Conservation (phyloP, 2,329 filamentous ascomycete species). For the Anthostomella pinea region DNA sequence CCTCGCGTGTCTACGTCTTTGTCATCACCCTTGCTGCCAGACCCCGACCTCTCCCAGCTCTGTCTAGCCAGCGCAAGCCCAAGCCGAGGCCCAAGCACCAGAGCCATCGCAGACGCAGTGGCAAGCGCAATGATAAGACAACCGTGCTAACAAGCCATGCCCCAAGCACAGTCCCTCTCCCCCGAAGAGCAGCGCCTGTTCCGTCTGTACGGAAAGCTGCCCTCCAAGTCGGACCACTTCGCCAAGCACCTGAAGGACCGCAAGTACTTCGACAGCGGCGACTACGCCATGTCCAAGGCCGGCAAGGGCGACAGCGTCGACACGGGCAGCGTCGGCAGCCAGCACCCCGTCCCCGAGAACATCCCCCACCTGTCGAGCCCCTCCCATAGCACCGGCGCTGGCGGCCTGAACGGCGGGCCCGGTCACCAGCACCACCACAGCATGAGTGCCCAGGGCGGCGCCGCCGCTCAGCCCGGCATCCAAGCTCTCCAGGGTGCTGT, state of each 20-base stretch:
- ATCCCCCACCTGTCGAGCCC: constrained; percentile 84
- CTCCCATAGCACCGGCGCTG: constrained; percentile 38
- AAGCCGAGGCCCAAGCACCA: not conserved
- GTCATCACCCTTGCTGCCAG: not conserved
- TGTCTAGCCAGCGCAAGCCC: not conserved
- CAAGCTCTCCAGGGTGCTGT: too few relatives aligned
- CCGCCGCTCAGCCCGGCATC: constrained; percentile 43
- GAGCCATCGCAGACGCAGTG: not conserved
- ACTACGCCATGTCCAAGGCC: constrained; percentile 95
- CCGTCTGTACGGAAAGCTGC: constrained; percentile 95
- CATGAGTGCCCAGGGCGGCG: constrained; percentile 36
- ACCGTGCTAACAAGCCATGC: too few relatives aligned
- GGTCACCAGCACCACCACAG: constrained; percentile 32
- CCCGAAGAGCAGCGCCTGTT: constrained; percentile 96
- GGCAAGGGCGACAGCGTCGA: constrained; percentile 94
- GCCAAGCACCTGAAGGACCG: constrained; percentile 99
- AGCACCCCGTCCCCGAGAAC: constrained; percentile 92
- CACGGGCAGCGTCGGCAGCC: constrained; percentile 87
- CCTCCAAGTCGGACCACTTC: constrained; percentile 91
- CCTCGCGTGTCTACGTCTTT: not conserved
- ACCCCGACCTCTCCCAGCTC: not conserved
- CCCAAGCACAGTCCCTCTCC: constrained; percentile 67
- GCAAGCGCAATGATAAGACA: too few relatives aligned
- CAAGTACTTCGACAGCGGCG: constrained; percentile 96
- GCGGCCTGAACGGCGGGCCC: constrained; percentile 38